Evolutionary conservation across 306 rosid genomes (phyloP), one percentile per base, ranked within the genome.

Genomic region (Begonia loranthoides): DNA sequence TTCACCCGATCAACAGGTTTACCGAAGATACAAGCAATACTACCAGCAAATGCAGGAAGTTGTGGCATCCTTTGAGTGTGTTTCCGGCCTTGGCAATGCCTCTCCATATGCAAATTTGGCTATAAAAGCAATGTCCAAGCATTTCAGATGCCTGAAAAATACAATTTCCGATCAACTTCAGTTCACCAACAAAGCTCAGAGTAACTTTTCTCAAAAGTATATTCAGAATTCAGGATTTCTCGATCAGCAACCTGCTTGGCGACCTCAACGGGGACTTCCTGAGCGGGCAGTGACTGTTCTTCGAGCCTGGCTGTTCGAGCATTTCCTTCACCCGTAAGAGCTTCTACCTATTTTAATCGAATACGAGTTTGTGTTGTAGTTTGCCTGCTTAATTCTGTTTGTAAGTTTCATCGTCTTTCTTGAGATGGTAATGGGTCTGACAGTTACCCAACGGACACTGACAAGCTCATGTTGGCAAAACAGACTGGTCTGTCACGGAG

Each of bases 191-290:
- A 73, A 74, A 60, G 74, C 59, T 57, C 75, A 52, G 51, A 81
- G 67, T 19, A 66, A 69, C 9, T 73, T 63, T 49, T 12, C 67
- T 58, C 90, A 83, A 41, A 61, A 80, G 53, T 46, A 72, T 9
- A 41, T 59, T 39, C 84, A 66, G 17, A 54, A 33, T 62, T 12
- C 83, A 1, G 88, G 80, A 13, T 74, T 75, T 50, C 72, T 73
- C 1, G 88, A 88, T 38, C 78, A 71, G 56, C 93, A 81, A 60
- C 88, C 95, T 15, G 84, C 77, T 17, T 88, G 97, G 97, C 66
- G 95, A 53, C 97, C 93, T 19, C 97, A 88, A 50, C 60, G 97
- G 55, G 97, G 97, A 14, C 87, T 88, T 43, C 97, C 97, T 4
- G 95, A 88, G 45, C 82, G 87, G 0, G 88, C 97, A 0, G 97